Base-by-base conservation (phyloP, 345 rosid species). In the Psidium guajava region DNA sequence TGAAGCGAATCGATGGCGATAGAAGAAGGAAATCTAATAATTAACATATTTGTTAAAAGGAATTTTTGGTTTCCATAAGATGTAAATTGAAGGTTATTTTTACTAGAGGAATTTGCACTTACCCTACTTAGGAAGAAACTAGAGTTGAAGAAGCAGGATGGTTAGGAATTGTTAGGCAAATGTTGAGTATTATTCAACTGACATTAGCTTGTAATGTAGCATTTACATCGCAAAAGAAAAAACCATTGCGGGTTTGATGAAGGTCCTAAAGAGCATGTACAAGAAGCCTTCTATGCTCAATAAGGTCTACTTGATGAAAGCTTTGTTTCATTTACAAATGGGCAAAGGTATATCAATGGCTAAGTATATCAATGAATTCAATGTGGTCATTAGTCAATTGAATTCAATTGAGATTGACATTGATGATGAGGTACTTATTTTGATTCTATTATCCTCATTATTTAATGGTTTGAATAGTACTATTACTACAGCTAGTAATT, bases 1-100 rank as follows among this genome's bases (percentile, higher is more conserved):
- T 15, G 18, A 61, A 61, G 42, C 0, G 0, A 15, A 61, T 28
- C 1, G 6, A 28, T 61, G 75, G 1, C 3, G 0, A 61, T 3
- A 15, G 5, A 61, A 61, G 16, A 61, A 28, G 5, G 42, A 61
- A 28, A 28, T 18, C 2, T 28, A 2, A 6, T 15, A 61, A 61
- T 61, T 28, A 21, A 61, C 75, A 15, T 3, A 61, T 61, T 28
- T 15, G 42, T 14, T 61, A 8, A 3, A 22, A 61, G 15, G 5
- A 18, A 61, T 28, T 61, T 61, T 61, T 61, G 42, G 11, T 28
- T 61, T 36, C 3, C 28, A 0, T 11, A 28, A 61, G 21, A 28
- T 28, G 42, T 5, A 28, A 5, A 28, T 61, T 7, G 42, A 61
- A 28, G 11, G 8, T 28, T 7, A 28, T 61, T 5, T 61, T 28